Evolutionary conservation across 2,329 filamentous ascomycete genomes (phyloP).

Genomic region (Claviceps sp.): DNA sequence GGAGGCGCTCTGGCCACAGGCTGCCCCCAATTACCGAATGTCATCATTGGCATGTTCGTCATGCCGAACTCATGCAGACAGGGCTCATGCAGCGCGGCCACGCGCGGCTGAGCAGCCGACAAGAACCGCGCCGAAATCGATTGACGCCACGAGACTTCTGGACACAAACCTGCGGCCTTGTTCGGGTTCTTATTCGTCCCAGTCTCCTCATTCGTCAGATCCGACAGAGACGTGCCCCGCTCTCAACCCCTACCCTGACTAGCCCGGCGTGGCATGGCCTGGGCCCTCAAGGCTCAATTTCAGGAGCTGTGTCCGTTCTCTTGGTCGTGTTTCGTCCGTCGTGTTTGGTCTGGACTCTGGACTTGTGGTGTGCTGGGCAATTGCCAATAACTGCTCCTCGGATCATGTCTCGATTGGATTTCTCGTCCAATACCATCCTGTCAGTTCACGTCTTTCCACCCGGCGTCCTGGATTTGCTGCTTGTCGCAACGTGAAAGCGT

Average conservation of each 20-base stretch:
- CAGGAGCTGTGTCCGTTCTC: slow-evolving; percentile 1
- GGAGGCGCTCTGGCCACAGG: no score
- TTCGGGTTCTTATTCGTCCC: no score
- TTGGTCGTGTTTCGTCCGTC: not conserved
- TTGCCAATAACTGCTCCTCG: not conserved
- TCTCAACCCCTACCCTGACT: not conserved
- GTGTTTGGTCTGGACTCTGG: not conserved
- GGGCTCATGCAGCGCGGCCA: not conserved
- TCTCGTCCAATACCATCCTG: slow-evolving; percentile 3
- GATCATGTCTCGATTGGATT: slow-evolving; percentile 26
- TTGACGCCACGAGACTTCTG: no score
- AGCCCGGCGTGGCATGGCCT: not conserved
- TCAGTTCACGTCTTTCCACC: not conserved
- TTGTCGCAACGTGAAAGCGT: slow-evolving; percentile 3
- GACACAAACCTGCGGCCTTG: no score
- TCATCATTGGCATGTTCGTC: not conserved
- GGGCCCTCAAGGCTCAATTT: not conserved
- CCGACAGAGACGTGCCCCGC: slow-evolving; percentile 1
- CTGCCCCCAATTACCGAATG: no score
- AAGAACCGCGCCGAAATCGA: no score
- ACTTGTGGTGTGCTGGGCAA: no score
- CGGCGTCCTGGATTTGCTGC: not conserved
- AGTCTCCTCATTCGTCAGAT: no score
- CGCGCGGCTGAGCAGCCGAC: not conserved
- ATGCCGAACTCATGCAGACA: not conserved